Conservation (phyloP, 2,329 filamentous ascomycete species). For the Aspergillus novoparasiticus region DNA sequence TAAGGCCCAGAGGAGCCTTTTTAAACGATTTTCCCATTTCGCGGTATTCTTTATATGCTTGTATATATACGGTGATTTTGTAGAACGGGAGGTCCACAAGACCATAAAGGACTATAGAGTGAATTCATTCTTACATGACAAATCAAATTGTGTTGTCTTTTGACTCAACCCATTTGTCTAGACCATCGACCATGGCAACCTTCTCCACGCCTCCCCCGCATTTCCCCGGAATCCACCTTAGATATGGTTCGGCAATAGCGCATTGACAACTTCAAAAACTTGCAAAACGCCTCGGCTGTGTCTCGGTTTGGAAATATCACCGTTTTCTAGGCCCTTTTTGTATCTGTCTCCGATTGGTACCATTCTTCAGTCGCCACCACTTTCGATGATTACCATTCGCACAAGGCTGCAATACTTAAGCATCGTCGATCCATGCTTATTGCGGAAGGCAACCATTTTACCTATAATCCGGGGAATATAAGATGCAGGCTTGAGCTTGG, state of each 20-base stretch:
- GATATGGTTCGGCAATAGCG: not conserved
- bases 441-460: not conserved
- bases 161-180: not conserved
- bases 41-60: too few relatives aligned
- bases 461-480: constrained; percentile 1
- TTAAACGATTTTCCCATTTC: too few relatives aligned
- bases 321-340: constrained; percentile 19
- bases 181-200: not conserved
- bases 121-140: too few relatives aligned
- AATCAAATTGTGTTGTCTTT: too few relatives aligned
- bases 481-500: constrained; percentile 9
- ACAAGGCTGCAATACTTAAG: constrained; percentile 4
- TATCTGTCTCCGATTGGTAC: constrained; percentile 4
- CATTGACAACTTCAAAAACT: not conserved
- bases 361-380: not conserved
- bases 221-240: not conserved
- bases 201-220: not conserved
- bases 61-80: too few relatives aligned
- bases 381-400: constrained; percentile 1
- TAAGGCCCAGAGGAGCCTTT: too few relatives aligned
- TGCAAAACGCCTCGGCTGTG: constrained; percentile 31
- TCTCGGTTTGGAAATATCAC: constrained; percentile 17
- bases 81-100: too few relatives aligned
- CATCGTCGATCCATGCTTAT: constrained; percentile 10
- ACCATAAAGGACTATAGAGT: too few relatives aligned